Evolutionary conservation across 2,329 filamentous ascomycete genomes (phyloP), one percentile per base, ranked within the genome.

Genomic region (Graphilbum sp.): DNA sequence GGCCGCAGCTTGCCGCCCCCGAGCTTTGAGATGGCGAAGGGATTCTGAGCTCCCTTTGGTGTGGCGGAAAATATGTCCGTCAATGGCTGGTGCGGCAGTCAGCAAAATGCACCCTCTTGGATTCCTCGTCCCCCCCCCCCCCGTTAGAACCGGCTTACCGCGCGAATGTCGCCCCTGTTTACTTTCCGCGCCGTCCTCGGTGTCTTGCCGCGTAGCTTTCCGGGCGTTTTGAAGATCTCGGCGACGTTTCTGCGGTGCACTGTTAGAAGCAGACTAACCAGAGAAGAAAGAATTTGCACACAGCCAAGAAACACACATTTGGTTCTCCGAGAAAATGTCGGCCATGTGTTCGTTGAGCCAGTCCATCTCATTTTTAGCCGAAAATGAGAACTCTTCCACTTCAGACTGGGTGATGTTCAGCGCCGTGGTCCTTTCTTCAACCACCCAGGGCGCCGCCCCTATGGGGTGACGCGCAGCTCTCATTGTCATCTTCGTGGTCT

Each of bases 321-420:
- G 75, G 52, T 86, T 81, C 49, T 79, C 76, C 50, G 77, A 79
- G 55, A 96, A 93, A 52, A 98, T 84, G 45, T 93, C 85, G 36
- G 75, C 75, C 88, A 98, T 95, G 57, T 98, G 90, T 61, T 96
- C 90, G 53, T 98, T 96, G 50, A 98, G 66, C 90, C 90, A 98
- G 55, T 96, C 87, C 52, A 96, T 65, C 57, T 98, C 90, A 59
- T 96, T 93, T 41, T 83, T 75, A 44, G 84, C 87, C 23, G 86
- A 85, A 60, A 83, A 96, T 32, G 82, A 75, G 53, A 96, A 92
- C 60, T 98, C 92, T 48, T 96, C 88, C 39, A 83, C 72, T 57
- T 96, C 90, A 40, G 85, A 72, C 34, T 79, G 69, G 15, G 81
- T 71, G 45, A 95, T 76, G 46, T 82, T 72, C 39, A 75, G 63